A percentile compares a stretch with the other conserved stretches of the same genome.
phyloP scores from a whole-genome alignment of 192 early-diverging fungal genomes.

The Entomortierella chlamydospora region DNA sequence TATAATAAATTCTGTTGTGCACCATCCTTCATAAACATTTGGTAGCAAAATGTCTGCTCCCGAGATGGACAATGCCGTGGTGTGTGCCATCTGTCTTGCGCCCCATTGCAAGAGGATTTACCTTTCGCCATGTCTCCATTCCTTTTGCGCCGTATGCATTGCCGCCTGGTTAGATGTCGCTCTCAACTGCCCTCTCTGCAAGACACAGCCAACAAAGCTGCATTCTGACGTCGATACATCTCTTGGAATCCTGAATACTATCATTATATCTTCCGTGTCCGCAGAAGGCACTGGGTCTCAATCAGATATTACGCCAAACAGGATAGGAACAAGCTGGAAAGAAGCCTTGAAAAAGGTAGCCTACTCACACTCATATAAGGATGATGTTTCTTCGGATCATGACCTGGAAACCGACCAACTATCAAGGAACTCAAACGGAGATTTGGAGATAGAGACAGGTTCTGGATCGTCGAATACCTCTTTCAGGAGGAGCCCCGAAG shows the following conservation, averaged over 20 bases:
- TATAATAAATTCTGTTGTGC: too few species aligned
- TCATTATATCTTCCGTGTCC: neutral
- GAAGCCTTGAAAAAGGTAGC: neutral
- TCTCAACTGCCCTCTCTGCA: constrained; percentile 29
- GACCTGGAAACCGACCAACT: too few species aligned
- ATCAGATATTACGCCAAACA: neutral
- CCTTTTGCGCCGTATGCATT: constrained; percentile 41
- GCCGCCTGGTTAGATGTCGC: constrained; percentile 30
- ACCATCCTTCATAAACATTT: too few species aligned
- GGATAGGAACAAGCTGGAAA: neutral
- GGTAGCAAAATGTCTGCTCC: too few species aligned
- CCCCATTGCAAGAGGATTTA: constrained; percentile 18
- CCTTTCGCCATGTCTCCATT: constrained; percentile 40
- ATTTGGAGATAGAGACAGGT: too few species aligned
- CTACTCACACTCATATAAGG: too few species aligned
- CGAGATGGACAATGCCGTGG: neutral
- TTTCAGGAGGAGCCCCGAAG: neutral
- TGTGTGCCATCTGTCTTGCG: constrained; percentile 39
- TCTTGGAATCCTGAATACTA: constrained; percentile 31
- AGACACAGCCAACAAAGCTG: constrained; percentile 11
- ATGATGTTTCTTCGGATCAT: too few species aligned
- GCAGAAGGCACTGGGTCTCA: neutral
- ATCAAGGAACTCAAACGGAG: too few species aligned
- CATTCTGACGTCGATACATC: constrained; percentile 30
- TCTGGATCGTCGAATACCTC: neutral